These are phyloP conservation scores for Fusarium irregulare DNA, from an alignment of 2,329 filamentous ascomycete species.

Conservation along the genomic window DNA sequence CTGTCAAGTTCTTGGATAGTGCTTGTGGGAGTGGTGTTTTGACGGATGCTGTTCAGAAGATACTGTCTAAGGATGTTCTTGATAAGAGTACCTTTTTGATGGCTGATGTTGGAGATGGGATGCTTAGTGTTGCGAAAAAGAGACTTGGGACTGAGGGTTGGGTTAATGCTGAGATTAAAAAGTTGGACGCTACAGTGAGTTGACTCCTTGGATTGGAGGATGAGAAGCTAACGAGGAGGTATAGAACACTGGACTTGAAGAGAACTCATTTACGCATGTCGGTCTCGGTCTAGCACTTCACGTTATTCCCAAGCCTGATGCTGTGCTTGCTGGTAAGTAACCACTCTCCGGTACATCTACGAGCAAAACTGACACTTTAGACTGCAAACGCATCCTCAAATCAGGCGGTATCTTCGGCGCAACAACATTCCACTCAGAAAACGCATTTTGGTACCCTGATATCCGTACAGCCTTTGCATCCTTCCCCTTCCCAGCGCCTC, in stretches of 20 bases:
- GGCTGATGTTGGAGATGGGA: conserved; percentile 58
- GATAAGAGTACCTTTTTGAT: conserved; percentile 60
- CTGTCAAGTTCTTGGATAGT: conserved; percentile 61
- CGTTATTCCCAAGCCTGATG: conserved; percentile 56
- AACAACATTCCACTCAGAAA: conserved; percentile 52
- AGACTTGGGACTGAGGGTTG: conserved; percentile 57
- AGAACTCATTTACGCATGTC: conserved; percentile 56
- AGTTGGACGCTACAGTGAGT: conserved; percentile 61
- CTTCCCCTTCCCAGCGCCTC: conserved; percentile 55
- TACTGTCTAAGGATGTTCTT: conserved; percentile 53
- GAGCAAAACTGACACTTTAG: conserved; percentile 30
- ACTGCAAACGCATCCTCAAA: conserved; percentile 54
- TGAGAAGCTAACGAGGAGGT: not conserved
- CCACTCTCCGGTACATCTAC: not conserved
- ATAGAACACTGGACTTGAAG: conserved; percentile 55
- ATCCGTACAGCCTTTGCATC: conserved; percentile 54
- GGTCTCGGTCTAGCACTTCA: conserved; percentile 62
- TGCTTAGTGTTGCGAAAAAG: conserved; percentile 56
- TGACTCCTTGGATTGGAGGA: not conserved
- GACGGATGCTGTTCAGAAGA: conserved; percentile 57
- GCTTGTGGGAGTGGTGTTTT: conserved; percentile 65
- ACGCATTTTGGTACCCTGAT: conserved; percentile 54
- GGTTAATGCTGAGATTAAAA: conserved; percentile 57
- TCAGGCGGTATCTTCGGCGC: conserved; percentile 54
- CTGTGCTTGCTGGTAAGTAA: conserved; percentile 45